Percentiles rank a stretch among this genome's conserved stretches.
Evolutionary conservation across 148 eudicot species (phyloP).

Genomic region (Suaeda aralocaspica): DNA sequence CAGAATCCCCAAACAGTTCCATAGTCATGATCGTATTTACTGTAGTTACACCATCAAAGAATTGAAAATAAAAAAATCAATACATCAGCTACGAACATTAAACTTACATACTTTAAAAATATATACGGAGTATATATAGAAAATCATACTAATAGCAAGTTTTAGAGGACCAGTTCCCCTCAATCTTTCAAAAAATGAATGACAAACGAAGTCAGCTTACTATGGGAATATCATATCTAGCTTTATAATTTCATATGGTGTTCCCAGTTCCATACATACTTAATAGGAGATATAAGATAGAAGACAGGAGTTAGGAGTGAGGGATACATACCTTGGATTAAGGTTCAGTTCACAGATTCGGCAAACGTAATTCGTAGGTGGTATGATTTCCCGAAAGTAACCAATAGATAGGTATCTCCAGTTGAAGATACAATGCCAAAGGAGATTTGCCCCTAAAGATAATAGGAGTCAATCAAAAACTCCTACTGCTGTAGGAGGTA

Average conservation of each 20-base stretch:
- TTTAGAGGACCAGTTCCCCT: not conserved
- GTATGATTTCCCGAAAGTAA: conserved; percentile 12
- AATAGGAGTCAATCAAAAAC: conserved; percentile 28
- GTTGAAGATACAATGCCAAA: conserved; percentile 44
- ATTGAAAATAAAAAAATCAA: conserved; percentile 9
- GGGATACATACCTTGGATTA: conserved; percentile 13
- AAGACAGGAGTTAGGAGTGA: conserved; percentile 9
- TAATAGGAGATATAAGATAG: not conserved
- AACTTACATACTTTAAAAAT: not conserved
- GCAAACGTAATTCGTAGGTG: conserved; percentile 15
- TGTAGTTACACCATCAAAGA: conserved; percentile 8
- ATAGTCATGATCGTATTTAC: conserved; percentile 30
- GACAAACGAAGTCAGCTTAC: not conserved
- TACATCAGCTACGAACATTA: not conserved
- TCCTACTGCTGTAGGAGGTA: conserved; percentile 69
- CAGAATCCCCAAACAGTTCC: conserved; percentile 56
- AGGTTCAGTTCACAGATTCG: not conserved
- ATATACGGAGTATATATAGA: not conserved
- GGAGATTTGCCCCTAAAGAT: conserved; percentile 65
- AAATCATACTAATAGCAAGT: conserved; percentile 3
- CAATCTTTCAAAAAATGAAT: too few relatives aligned
- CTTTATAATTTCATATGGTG: not conserved
- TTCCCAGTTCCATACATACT: not conserved
- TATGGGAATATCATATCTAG: too few relatives aligned
- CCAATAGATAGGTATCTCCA: conserved; percentile 36